Evolutionary conservation across 768 basidiomycete genomes (phyloP), one percentile per base, ranked within the genome.

Genomic region (Leccinum barrowsii): DNA sequence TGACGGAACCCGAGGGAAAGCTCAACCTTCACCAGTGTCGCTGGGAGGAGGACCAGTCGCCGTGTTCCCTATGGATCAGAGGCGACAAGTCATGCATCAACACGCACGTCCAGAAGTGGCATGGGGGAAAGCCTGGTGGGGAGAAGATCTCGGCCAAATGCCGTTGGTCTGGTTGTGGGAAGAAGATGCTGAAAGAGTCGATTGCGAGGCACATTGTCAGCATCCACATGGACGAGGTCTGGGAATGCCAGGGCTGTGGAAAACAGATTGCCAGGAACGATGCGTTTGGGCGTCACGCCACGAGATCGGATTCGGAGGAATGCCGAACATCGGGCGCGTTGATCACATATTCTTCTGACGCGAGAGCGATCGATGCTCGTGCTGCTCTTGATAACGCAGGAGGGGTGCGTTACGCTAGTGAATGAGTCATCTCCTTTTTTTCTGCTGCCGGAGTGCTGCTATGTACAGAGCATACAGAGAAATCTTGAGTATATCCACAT

Each of bases 121-220:
- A 69, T 2, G 52, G 59, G 34, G 59, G 53, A 2, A 37, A 50
- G 34, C 46, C 48, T 2, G 57, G 59, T 1, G 53, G 54, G 3
- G 66, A 65, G 28, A 68, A 65, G 24, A 4, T 7, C 3, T 8
- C 15, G 24, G 21, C 12, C 6, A 17, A 32, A 1, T 67, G 65
- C 46, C 37, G 30, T 17, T 66, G 65, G 66, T 44, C 54, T 0
- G 28, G 15, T n/a, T 71, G 67, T n/a, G 47, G 40, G 1, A 51
- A 54, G 47, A 42, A 4, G 2, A 71, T 71, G 65, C 19, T 55
- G 6, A 71, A 69, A 44, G 70, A 69, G 26, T 70, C 65, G 17
- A 50, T 69, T 4, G 24, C 49, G 2, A 56, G 70, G 2, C 67
- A 70, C 7, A 30, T 70, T 0, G 47, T 63, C 0, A 44, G 52